Conservation (phyloP, 116 monocot genomes). For the Papilionanthe hybrid region DNA sequence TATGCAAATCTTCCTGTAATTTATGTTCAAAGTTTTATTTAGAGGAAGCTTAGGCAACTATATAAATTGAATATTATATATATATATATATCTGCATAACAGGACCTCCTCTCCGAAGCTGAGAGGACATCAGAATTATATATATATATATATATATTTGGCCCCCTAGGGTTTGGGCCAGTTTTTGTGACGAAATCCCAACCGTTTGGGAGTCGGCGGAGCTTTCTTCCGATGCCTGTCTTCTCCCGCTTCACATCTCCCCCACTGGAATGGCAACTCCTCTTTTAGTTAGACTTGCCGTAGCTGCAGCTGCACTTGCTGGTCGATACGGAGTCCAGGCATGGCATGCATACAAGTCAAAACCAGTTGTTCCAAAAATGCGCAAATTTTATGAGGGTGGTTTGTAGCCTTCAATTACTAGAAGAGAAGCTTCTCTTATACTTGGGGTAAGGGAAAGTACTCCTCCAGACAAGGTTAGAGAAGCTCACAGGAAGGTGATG, state of each 20-base stretch:
- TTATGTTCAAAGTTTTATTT: too few relatives aligned
- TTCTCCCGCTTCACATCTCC: neutral
- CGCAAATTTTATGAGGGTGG: conserved; percentile 87
- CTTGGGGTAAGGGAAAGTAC: conserved; percentile 59
- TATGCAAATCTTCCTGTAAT: too few relatives aligned
- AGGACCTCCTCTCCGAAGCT: neutral
- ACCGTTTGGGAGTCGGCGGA: neutral
- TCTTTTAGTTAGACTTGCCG: conserved; percentile 48
- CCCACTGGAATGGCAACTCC: conserved; percentile 20
- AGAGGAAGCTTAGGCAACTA: too few relatives aligned
- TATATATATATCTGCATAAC: neutral
- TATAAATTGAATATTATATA: too few relatives aligned
- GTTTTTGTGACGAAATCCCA: neutral
- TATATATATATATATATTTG: too few relatives aligned
- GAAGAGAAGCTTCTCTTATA: conserved; percentile 80
- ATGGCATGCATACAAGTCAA: conserved; percentile 69
- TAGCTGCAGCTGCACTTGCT: conserved; percentile 67
- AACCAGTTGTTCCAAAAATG: conserved; percentile 49
- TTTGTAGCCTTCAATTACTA: conserved; percentile 67
- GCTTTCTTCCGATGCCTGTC: neutral
- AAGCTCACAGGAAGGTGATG: conserved; percentile 24
- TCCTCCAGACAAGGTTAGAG: conserved; percentile 31
- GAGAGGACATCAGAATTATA: conserved; percentile 7
- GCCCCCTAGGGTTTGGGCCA: too few relatives aligned
- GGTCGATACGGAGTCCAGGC: conserved; percentile 61